Conservation (phyloP, 768 basidiomycete genomes). For the Lentinula sp. region DNA sequence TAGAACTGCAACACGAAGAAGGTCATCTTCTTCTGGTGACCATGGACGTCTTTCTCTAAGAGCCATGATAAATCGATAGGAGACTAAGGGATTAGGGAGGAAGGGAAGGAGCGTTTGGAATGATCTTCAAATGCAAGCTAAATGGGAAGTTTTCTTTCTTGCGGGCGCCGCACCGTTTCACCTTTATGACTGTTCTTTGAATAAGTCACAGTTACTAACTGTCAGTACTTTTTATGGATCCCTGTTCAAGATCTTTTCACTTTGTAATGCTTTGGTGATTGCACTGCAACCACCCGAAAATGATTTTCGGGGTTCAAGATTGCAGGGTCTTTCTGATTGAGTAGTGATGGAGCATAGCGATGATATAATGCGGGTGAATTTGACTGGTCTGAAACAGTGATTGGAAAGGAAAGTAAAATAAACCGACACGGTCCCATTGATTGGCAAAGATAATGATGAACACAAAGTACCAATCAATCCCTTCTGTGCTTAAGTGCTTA, state of each 20-base stretch:
- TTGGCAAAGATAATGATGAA: not conserved
- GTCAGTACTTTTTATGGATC: not conserved
- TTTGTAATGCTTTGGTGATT: not conserved
- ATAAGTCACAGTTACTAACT: not conserved
- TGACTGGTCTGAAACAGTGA: not conserved
- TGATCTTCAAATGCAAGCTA: not conserved
- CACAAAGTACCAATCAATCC: not conserved
- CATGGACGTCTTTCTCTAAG: constrained; percentile 42
- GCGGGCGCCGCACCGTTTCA: not conserved
- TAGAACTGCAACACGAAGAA: constrained; percentile 44
- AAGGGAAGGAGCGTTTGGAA: not conserved
- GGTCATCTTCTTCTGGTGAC: constrained; percentile 47
- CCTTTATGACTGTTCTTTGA: not conserved
- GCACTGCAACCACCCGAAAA: not conserved
- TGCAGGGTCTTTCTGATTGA: not conserved
- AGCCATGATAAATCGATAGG: not conserved
- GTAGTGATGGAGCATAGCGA: not conserved
- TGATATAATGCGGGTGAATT: not conserved
- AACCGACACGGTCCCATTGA: too few species aligned
- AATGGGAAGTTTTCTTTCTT: not conserved
- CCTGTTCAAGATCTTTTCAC: not conserved
- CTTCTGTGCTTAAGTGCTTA: not conserved
- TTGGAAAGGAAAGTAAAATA: not conserved
- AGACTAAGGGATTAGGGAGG: not conserved
- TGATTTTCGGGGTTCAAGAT: not conserved